Evolutionary conservation across 768 basidiomycete genomes (phyloP).

Genomic region (Guyanaporus albipodus): DNA sequence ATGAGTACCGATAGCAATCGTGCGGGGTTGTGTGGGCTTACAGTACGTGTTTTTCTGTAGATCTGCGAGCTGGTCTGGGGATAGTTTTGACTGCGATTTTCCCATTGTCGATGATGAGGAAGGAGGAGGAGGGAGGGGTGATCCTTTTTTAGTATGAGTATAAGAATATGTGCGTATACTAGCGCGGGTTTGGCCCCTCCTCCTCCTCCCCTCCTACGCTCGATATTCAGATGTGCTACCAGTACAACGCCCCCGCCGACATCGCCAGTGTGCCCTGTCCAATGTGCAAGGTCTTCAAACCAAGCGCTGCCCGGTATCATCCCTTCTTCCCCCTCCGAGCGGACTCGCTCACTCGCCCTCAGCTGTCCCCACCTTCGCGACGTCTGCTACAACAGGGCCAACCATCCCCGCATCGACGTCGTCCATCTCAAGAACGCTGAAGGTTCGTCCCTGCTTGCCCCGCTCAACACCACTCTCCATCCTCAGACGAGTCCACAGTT

Average conservation of each 20-base stretch:
- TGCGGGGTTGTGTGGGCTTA: slow-evolving; percentile 36
- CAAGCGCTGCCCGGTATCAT: slow-evolving; percentile 49
- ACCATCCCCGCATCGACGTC: slow-evolving; percentile 75
- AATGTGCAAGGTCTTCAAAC: slow-evolving; percentile 82
- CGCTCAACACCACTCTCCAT: slow-evolving; percentile 1
- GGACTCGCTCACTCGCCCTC: slow-evolving; percentile 17
- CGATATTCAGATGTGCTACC: slow-evolving; percentile 58
- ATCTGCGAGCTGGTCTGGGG: slow-evolving; percentile 88
- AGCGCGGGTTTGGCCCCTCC: slow-evolving; percentile 11
- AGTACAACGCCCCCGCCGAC: slow-evolving; percentile 60
- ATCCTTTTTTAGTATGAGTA: slow-evolving; percentile 33
- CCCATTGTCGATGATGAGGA: slow-evolving; percentile 63
- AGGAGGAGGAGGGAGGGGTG: slow-evolving; percentile 11
- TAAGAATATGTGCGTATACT: slow-evolving; percentile 32
- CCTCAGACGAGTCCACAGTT: slow-evolving; percentile 41
- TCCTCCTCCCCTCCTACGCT: slow-evolving; percentile 24
- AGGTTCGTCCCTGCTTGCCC: slow-evolving; percentile 45
- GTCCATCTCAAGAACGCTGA: slow-evolving; percentile 84
- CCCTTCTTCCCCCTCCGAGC: slow-evolving; percentile 7
- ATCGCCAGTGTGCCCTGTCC: slow-evolving; percentile 67
- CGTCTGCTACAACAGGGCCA: slow-evolving; percentile 67
- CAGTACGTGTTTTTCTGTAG: slow-evolving; percentile 99
- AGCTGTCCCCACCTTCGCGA: slow-evolving; percentile 79
- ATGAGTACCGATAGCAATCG: slow-evolving; percentile 10
- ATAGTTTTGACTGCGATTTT: slow-evolving; percentile 94